Percentiles rank a stretch among this genome's conserved stretches.
phyloP scores from a whole-genome alignment of 116 monocot species.

The Zostera marina region DNA sequence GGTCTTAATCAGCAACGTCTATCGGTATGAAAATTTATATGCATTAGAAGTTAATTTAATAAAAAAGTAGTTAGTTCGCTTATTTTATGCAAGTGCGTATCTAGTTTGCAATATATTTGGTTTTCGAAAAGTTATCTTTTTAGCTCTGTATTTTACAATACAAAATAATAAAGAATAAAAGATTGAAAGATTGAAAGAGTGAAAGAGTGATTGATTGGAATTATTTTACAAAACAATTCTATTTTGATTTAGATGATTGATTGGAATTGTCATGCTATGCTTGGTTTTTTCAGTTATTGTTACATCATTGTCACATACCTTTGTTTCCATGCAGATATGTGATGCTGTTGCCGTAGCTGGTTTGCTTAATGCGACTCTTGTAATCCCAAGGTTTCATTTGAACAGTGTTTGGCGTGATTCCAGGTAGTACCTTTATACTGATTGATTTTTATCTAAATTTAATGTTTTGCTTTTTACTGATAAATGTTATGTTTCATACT shows the following conservation, averaged over 20 bases:
- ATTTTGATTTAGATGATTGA: neutral
- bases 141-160: no score
- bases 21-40: constrained; percentile 38
- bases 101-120: neutral
- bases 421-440: no score
- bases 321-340: constrained; percentile 52
- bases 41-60: constrained; percentile 2
- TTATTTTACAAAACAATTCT: no score
- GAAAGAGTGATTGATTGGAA: neutral
- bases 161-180: no score
- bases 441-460: no score
- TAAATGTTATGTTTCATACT: neutral
- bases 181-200: no score
- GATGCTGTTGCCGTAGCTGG: constrained; percentile 96
- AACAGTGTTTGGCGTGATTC: constrained; percentile 99
- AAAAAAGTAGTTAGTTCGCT: no score
- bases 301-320: neutral
- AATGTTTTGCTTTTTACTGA: no score
- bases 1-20: constrained; percentile 93
- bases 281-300: neutral
- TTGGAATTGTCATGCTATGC: neutral
- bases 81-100: neutral
- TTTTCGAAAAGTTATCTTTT: neutral
- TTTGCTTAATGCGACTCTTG: constrained; percentile 88
- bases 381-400: constrained; percentile 75